Evolutionary conservation across 2,329 filamentous ascomycete species (phyloP), one percentile per base, ranked within the genome.

Genomic region (Aspergillus felis): DNA sequence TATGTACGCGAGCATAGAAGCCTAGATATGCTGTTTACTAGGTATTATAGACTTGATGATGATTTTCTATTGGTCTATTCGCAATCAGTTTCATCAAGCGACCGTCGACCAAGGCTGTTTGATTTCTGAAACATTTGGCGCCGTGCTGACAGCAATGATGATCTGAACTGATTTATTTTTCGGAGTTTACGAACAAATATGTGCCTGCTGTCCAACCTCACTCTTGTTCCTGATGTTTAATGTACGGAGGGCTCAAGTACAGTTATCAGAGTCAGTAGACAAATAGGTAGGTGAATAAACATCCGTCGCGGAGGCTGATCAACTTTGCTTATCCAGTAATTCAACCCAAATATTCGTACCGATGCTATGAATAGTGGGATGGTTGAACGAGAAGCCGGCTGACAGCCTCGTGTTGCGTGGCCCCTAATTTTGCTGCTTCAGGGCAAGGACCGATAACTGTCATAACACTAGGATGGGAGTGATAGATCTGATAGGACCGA

Each of bases 1-100:
- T 49, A 48, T 52, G 46, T 41, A 20, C 38, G 35, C n/a, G 50
- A 55, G 56, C 55, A 57, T 59, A 28, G 28, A 50, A 54, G 57
- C 57, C 57, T 57, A 51, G 51, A 61, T 59, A 54, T 61, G 42
- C 54, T 54, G 32, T 56, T 44, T 51, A 32, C 51, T 41, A 17
- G 29, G 12, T 35, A 24, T 59, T 61, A 47, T 47, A 61, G 59
- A 59, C 57, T 56, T 53, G 57, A 55, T 50, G 28, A 38, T 38
- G n/a, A 44, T 60, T 56, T 49, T 46, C 46, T 57, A 51, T 51
- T 54, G 59, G 54, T 52, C 51, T 60, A 51, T 49, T 47, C 22
- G 14, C 44, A 27, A n/a, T 47, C 24, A 24, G 24, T 10, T 47
- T 8, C 24, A 47, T 24, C 5, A 25, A 17, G 14, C 22, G 44